Conservation (phyloP, 768 basidiomycete species). For the Mycena maculata region DNA sequence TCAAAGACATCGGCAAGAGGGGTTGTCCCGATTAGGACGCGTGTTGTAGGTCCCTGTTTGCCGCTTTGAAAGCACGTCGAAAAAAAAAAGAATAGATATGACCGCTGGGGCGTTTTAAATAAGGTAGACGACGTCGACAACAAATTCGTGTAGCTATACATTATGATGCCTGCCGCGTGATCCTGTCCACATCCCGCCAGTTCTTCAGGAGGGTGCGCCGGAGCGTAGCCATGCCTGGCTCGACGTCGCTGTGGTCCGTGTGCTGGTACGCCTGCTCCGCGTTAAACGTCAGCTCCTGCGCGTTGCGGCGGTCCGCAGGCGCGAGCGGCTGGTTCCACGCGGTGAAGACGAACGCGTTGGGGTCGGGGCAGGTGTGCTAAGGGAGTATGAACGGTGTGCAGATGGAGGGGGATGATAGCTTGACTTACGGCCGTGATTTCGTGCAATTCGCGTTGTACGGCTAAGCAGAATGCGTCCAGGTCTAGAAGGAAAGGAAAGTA, state of each 20-base stretch:
- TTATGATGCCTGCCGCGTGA: conserved; percentile 44
- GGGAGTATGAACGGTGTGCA: too few species aligned
- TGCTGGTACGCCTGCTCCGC: conserved; percentile 51
- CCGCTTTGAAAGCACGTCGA: not conserved
- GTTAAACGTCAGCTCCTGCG: conserved; percentile 60
- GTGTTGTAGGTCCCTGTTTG: conserved; percentile 24
- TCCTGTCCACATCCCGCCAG: conserved; percentile 55
- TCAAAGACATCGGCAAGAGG: conserved; percentile 4
- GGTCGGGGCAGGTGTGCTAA: conserved; percentile 66
- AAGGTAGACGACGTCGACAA: too few species aligned
- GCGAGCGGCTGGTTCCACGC: conserved; percentile 77
- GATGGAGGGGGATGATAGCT: conserved; percentile 25
- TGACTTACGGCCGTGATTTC: conserved; percentile 75
- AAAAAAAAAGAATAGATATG: not conserved
- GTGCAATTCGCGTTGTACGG: conserved; percentile 75
- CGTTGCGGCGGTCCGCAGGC: conserved; percentile 69
- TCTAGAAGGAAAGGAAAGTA: conserved; percentile 49
- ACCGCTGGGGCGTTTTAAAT: conserved; percentile 12
- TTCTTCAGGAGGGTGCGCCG: conserved; percentile 53
- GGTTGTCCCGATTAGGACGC: conserved; percentile 23
- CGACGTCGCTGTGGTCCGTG: conserved; percentile 41
- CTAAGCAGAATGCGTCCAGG: conserved; percentile 75
- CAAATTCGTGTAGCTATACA: too few species aligned
- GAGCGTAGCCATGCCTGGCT: conserved; percentile 50
- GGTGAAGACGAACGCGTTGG: conserved; percentile 65